Evolutionary conservation across 2,329 filamentous ascomycete species (phyloP), one percentile per base, ranked within the genome.

Genomic region (Fusarium buxicola): DNA sequence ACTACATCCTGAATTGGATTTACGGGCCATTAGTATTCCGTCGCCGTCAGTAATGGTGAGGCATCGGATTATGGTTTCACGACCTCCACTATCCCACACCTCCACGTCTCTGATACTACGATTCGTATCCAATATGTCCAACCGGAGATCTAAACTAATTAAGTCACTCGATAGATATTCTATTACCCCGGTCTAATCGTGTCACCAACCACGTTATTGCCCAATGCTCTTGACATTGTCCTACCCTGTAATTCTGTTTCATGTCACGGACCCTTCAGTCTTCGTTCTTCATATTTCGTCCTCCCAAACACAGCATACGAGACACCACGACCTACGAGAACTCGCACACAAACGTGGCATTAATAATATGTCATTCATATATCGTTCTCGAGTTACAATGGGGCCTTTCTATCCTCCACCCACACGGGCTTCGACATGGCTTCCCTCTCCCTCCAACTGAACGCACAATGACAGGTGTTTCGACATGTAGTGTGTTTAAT

Each of bases 351-450:
- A 51, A 27, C 8, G 18, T 65, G 45, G 58, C 55, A 64, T 66
- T 61, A 69, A 21, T 21, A 60, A 58, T 63, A 50, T 68, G 65
- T 70, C 67, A 68, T 71, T 69, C 60, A 70, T 71, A 68, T 46
- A 69, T 63, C 55, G 54, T 67, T 57, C 60, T 64, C 8, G 44
- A 71, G 58, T 58, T 70, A 68, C 60, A 68, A 63, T n/a, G 27
- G 55, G 60, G 41, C 56, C 50, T 35, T 55, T 51, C 24, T 41
- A 40, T 32, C 50, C 45, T 56, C 40, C 25, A 36, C 48, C 53
- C 46, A 58, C 21, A 49, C 34, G 41, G 34, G 50, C 41, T 38
- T 30, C 48, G 55, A 60, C 58, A 62, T 58, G 52, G 43, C 49
- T 27, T 45, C 45, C 50, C 39, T 40, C 63, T 45, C 50, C 51